phyloP scores from a whole-genome alignment of 352 stramenopile genomes.

The Phytophthora rubi region DNA sequence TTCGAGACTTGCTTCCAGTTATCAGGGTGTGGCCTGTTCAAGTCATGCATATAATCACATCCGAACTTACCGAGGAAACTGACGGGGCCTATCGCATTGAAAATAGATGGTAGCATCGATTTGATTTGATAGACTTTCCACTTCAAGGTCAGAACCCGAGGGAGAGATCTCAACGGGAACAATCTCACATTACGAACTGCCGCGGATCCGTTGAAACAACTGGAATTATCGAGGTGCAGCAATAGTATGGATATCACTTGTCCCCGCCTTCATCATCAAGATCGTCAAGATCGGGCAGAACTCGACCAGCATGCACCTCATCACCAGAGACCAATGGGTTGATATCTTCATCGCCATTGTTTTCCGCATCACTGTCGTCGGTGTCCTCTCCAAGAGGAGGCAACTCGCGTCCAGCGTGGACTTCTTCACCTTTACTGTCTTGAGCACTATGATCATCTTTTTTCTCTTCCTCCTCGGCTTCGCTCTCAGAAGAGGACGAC shows the following conservation, averaged over 20 bases:
- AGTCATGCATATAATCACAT: slow-evolving; percentile 3
- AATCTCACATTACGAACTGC: slow-evolving; percentile 24
- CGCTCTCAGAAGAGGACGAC: slow-evolving; percentile 63
- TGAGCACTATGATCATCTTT: slow-evolving; percentile 15
- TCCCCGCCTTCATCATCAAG: slow-evolving; percentile 44
- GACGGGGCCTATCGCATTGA: slow-evolving; percentile 5
- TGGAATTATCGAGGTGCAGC: not conserved
- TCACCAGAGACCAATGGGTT: slow-evolving; percentile 3
- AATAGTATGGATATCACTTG: slow-evolving; percentile 6
- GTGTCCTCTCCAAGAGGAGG: slow-evolving; percentile 35
- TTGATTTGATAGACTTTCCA: slow-evolving; percentile 12
- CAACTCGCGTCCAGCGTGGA: slow-evolving; percentile 36
- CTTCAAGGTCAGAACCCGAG: slow-evolving; percentile 31
- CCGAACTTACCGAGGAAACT: slow-evolving; percentile 30
- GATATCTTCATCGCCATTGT: slow-evolving; percentile 25
- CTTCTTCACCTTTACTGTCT: slow-evolving; percentile 2
- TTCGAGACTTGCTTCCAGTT: not conserved
- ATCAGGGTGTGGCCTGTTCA: slow-evolving; percentile 7
- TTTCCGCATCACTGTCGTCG: slow-evolving; percentile 41
- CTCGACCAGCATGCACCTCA: slow-evolving; percentile 56
- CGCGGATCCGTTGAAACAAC: slow-evolving; percentile 24
- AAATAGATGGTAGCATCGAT: slow-evolving; percentile 18
- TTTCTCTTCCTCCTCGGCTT: slow-evolving; percentile 44
- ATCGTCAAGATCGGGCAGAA: slow-evolving; percentile 63
- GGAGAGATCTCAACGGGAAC: slow-evolving; percentile 12